Base-by-base conservation (phyloP, 2,329 filamentous ascomycete species). In the Teratosphaeriaceae sp. region DNA sequence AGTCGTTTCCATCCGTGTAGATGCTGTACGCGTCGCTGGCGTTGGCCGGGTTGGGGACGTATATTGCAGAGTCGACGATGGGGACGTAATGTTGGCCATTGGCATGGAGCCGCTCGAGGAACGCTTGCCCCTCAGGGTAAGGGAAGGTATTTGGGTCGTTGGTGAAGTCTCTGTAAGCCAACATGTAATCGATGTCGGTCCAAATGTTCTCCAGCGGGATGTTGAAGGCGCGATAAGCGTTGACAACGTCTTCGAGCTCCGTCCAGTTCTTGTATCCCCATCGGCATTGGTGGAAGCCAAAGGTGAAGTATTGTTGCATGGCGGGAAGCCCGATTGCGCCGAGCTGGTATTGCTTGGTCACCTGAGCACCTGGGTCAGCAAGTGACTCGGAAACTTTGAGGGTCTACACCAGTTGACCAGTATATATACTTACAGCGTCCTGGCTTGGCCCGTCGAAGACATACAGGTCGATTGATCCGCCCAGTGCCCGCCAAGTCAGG, bases 231-330 rank as follows among this genome's bases (percentile, higher is more conserved):
- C 18, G 11, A 57, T 72, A 75, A 38, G 67, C 68, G 30, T 72
- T 65, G 24, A 75, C 66, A 9, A 76, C 68, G 49, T 75, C 75
- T 49, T 82, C 73, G 2, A 86, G 56, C 8, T 76, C 71, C 1
- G 76, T 74, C 78, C 82, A 86, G 53, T 50, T 52, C 20, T 45
- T 37, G 42, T 54, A 54, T 18, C 46, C 42, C 52, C 49, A 53
- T 9, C 53, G 47, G 20, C 46, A 42, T 41, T 57, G 54, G 39
- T 57, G 53, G 41, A 51, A 55, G 1, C 88, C 88, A 47, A 94
- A 79, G 0, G 84, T 24, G 86, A 3, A 90, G 65, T 90, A 92
- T 52, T 85, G 80, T 57, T 89, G 83, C 78, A 90, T 81, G 0
- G 80, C 80, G 1, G 86, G 85, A 3, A 85, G 66, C 0, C 86